A percentile compares a stretch with the other conserved stretches of the same genome.
Conservation (phyloP, 345 rosid genomes). For the Draba incana region DNA sequence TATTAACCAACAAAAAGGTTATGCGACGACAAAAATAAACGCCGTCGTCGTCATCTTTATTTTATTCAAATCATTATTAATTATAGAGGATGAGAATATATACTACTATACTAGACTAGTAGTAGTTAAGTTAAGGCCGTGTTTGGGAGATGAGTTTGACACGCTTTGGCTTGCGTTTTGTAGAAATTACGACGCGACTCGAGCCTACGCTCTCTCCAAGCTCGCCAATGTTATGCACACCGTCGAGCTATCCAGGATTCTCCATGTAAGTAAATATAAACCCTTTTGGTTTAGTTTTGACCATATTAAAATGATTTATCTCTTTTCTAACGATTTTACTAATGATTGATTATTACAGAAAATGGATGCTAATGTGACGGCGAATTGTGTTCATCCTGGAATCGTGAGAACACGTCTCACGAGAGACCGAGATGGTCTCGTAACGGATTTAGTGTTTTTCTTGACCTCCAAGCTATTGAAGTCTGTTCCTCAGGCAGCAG, state of each 20-base stretch:
- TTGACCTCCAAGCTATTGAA: conserved; percentile 80
- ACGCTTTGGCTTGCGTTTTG: conserved; percentile 22
- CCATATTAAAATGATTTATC: too few relatives aligned
- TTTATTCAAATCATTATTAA: not conserved
- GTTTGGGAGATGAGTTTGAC: conserved; percentile 6
- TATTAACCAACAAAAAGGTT: conserved; percentile 3
- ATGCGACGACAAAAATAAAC: conserved; percentile 43
- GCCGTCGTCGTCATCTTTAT: conserved; percentile 37
- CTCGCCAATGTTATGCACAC: conserved; percentile 92
- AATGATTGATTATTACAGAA: conserved; percentile 47
- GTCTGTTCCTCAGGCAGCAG: conserved; percentile 96
- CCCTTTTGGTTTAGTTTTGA: too few relatives aligned
- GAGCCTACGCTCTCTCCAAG: conserved; percentile 96
- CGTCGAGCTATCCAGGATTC: conserved; percentile 69
- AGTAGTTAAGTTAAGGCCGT: not conserved
- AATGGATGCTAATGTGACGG: conserved; percentile 80
- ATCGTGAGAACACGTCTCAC: conserved; percentile 89
- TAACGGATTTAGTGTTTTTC: conserved; percentile 79
- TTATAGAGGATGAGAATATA: not conserved
- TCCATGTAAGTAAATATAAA: conserved; percentile 37
- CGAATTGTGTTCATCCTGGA: conserved; percentile 93
- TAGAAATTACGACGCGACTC: conserved; percentile 81
- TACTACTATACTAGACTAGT: not conserved
- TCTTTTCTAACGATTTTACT: too few relatives aligned
- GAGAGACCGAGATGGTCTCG: conserved; percentile 82